Base-by-base conservation (phyloP, 805 yeast genomes). In the Scheffersomyces spartinae region DNA sequence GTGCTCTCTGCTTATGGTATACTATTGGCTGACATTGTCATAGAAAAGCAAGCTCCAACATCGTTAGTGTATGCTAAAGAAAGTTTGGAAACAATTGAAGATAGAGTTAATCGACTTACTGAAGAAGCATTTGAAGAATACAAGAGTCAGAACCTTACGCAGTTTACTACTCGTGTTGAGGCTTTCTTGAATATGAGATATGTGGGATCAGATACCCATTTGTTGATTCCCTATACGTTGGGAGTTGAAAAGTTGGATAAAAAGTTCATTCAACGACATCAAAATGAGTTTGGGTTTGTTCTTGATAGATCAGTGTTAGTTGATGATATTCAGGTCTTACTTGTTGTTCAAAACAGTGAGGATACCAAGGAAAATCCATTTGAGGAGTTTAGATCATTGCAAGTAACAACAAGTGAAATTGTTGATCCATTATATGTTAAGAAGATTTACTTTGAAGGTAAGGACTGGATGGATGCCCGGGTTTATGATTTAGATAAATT, bases 1-100 rank as follows among this genome's bases (percentile, higher is more conserved):
- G 71, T 84, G 21, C 56, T 84, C 7, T 80, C 93, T 1, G 94
- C 95, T 0, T 84, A 79, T 44, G 95, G 95, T 33, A 84, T 84
- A 59, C 73, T 83, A 3, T 57, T 84, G 17, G 94, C 95, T 3
- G 93, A 82, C 51, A 79, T 82, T 23, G 91, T 81, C 7, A 72
- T 71, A 24, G 94, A 82, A 40, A 59, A 52, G n/a, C 91, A 80
- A 48, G 74, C 73, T 33, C 94, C 94, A 0, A 69, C 76, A 24
- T 66, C 78, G 2, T 40, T 55, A 8, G 44, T n/a, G n/a, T 42
- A 34, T 19, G 24, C 74, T 22, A 48, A 44, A 3, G 49, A 42
- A 30, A 4, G 54, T 63, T 22, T 58, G 69, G 19, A 28, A 26
- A 40, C 40, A 2, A 50, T 82, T 15, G 50, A 62, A 14, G 40